Conservation (phyloP, 371 early-diverging fungal species). For the Blakeslea trispora region DNA sequence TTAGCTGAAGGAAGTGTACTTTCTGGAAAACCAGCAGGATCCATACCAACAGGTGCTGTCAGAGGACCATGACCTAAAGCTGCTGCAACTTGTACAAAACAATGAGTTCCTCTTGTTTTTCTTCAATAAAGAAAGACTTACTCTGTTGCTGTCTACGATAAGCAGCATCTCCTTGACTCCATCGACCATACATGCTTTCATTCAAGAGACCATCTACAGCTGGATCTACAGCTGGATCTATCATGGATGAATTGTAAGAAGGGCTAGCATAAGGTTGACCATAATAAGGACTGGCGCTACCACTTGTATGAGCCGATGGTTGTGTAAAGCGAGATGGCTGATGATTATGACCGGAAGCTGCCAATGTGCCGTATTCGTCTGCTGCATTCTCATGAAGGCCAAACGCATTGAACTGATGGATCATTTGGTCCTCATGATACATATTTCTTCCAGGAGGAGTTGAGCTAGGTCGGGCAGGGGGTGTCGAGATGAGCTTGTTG, state of each 20-base stretch:
- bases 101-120: neutral
- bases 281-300: neutral
- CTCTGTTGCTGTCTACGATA: conserved; percentile 30
- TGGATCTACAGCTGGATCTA: conserved; percentile 8
- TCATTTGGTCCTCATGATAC: conserved; percentile 31
- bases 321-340: neutral
- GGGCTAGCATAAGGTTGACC: conserved; percentile 22
- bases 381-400: conserved; percentile 43
- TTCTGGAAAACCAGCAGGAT: conserved; percentile 28
- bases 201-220: conserved; percentile 12
- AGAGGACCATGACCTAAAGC: conserved; percentile 32
- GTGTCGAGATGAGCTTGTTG: conserved; percentile 35
- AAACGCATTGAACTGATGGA: conserved; percentile 37
- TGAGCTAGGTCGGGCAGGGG: conserved; percentile 48
- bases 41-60: conserved; percentile 38
- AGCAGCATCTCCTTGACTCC: conserved; percentile 31
- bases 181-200: conserved; percentile 22
- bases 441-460: conserved; percentile 48
- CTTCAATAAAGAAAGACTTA: conserved; percentile 1
- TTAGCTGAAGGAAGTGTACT: conserved; percentile 20
- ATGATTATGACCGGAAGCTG: too few relatives aligned
- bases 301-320: neutral
- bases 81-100: conserved; percentile 30
- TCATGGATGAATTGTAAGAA: conserved; percentile 16
- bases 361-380: neutral